Conservation (phyloP, 352 stramenopile species). For the Globisporangium uncinulatum region DNA sequence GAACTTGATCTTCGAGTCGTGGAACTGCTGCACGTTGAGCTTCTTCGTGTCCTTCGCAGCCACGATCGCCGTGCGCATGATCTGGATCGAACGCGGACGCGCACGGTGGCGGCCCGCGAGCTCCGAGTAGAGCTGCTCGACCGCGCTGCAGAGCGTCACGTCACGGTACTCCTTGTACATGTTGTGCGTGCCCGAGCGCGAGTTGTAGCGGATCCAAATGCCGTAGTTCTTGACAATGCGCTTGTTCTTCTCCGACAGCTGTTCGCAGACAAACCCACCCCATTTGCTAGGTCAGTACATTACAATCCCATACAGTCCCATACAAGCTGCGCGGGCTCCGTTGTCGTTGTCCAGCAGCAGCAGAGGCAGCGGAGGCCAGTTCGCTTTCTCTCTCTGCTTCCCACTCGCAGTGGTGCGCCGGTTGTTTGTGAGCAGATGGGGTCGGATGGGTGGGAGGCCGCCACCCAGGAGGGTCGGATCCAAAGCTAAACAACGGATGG, state of each 20-base stretch:
- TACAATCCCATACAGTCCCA: background rate
- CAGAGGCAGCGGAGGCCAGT: background rate
- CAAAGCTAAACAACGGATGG: constrained; percentile 72
- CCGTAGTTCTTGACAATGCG: constrained; percentile 99
- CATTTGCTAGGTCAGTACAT: background rate
- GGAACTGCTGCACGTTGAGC: constrained; percentile 96
- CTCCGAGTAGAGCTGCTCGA: constrained; percentile 99
- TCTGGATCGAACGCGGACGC: constrained; percentile 98
- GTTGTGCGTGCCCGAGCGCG: constrained; percentile 99
- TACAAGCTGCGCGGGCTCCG: too few relatives aligned
- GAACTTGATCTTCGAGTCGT: constrained; percentile 97
- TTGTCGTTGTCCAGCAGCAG: background rate
- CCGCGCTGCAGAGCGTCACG: constrained; percentile 94
- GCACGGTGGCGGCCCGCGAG: constrained; percentile 97
- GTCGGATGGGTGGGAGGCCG: background rate
- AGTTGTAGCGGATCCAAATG: constrained; percentile 99
- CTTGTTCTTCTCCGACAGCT: constrained; percentile 98
- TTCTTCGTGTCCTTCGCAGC: constrained; percentile 95
- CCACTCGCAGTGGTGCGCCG: background rate
- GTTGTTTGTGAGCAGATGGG: background rate
- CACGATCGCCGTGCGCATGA: constrained; percentile 97
- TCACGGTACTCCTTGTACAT: constrained; percentile 99
- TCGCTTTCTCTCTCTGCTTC: background rate
- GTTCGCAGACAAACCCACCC: constrained; percentile 1
- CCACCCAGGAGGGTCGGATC: constrained; percentile 3